These are phyloP conservation scores for Yarrowia osloensis DNA, from an alignment of 805 yeast genomes.

Conservation along the genomic window DNA sequence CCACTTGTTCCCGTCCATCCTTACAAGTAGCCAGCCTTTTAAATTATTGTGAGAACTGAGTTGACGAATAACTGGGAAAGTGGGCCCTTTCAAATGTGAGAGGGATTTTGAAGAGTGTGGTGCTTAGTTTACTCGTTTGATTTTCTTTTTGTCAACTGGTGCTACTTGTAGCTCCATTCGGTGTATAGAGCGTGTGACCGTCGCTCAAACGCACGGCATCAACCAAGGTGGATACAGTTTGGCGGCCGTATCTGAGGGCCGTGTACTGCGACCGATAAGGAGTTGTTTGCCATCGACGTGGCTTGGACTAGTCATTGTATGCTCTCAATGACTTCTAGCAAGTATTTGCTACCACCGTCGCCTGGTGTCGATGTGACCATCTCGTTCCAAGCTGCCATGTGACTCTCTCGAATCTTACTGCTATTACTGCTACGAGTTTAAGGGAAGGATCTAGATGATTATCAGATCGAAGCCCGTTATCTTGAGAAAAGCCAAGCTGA, in stretches of 20 bases:
- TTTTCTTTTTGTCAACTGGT: not conserved
- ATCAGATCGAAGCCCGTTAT: not conserved
- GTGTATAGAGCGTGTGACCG: not conserved
- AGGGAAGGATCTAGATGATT: not conserved
- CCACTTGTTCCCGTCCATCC: too few relatives aligned
- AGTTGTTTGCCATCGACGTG: too few relatives aligned
- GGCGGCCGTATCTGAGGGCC: too few relatives aligned
- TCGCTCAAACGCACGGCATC: not conserved
- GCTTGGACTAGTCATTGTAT: too few relatives aligned
- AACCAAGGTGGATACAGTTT: not conserved
- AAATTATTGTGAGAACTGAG: not conserved
- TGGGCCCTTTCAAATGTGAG: not conserved
- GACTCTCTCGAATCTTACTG: not conserved
- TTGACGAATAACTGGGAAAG: not conserved
- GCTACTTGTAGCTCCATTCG: too few relatives aligned
- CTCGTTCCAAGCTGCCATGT: too few relatives aligned
- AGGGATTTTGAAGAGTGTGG: not conserved
- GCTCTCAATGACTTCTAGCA: too few relatives aligned
- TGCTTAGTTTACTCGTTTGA: not conserved
- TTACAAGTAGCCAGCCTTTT: too few relatives aligned
- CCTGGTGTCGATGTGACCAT: too few relatives aligned
- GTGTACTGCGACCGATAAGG: too few relatives aligned
- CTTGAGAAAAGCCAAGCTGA: too few relatives aligned
- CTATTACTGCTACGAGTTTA: not conserved
- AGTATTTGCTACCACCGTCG: too few relatives aligned